A percentile compares a stretch with the other conserved stretches of the same genome.
These are phyloP conservation scores for Trapa bicornis DNA, from an alignment of 345 rosid genomes.

Conservation along the genomic window DNA sequence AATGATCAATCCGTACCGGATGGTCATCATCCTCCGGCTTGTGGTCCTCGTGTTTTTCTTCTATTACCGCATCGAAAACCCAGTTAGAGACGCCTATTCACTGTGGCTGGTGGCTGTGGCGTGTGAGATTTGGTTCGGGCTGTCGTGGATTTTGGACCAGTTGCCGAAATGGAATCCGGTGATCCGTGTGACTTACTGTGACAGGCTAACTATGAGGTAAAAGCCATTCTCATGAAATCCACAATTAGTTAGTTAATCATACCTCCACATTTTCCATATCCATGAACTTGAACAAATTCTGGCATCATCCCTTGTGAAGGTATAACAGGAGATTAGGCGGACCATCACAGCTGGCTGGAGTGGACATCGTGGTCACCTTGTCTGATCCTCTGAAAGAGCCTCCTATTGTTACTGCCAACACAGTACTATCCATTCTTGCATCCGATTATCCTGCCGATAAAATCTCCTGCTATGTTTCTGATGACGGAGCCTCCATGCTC, in stretches of 20 bases:
- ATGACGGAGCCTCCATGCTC: constrained; percentile 15
- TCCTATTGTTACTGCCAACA: constrained; percentile 14
- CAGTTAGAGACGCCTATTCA: constrained; percentile 11
- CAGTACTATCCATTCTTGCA: constrained; percentile 13
- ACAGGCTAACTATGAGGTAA: constrained; percentile 13
- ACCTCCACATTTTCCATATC: background rate
- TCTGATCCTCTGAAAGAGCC: constrained; percentile 13
- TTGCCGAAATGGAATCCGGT: constrained; percentile 17
- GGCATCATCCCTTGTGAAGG: background rate
- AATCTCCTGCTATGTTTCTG: constrained; percentile 15
- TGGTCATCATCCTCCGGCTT: constrained; percentile 11
- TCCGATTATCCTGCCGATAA: constrained; percentile 13
- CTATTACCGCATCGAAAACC: constrained; percentile 12
- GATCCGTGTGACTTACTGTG: constrained; percentile 10
- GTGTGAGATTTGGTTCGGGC: constrained; percentile 17
- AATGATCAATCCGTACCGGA: constrained; percentile 15
- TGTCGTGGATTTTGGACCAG: constrained; percentile 19
- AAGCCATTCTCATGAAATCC: background rate
- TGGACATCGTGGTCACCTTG: constrained; percentile 12
- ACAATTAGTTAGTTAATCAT: background rate
- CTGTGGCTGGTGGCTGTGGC: constrained; percentile 13
- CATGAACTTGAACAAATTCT: background rate
- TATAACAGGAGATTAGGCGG: constrained; percentile 8
- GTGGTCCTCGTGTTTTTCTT: constrained; percentile 10
- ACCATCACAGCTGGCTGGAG: constrained; percentile 11